Conservation (phyloP, 2,329 filamentous ascomycete species). For the Leptographium radiaticola region DNA sequence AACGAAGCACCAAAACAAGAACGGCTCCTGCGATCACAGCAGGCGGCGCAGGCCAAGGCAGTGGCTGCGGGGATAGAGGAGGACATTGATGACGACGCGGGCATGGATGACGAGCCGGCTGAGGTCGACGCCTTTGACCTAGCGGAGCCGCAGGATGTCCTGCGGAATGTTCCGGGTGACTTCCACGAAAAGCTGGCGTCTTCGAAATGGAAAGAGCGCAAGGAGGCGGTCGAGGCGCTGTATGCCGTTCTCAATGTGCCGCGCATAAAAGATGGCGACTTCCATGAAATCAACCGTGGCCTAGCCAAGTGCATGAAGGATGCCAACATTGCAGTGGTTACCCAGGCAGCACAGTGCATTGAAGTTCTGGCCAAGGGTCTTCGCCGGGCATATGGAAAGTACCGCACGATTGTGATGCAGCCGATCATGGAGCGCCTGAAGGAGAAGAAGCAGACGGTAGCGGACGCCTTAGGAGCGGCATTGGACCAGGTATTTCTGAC, state of each 20-base stretch:
- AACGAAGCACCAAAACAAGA: conserved; percentile 80
- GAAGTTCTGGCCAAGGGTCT: conserved; percentile 80
- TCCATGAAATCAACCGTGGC: conserved; percentile 67
- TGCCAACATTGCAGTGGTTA: conserved; percentile 90
- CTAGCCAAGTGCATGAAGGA: conserved; percentile 98
- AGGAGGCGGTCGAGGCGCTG: conserved; percentile 80
- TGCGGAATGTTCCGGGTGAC: conserved; percentile 67
- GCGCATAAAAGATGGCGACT: conserved; percentile 82
- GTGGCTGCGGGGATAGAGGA: conserved; percentile 46
- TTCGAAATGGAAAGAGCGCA: conserved; percentile 96
- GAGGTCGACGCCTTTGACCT: conserved; percentile 75
- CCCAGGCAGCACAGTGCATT: conserved; percentile 83
- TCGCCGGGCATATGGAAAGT: conserved; percentile 63
- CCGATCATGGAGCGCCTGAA: conserved; percentile 93
- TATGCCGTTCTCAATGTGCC: conserved; percentile 69
- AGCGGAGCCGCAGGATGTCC: conserved; percentile 76
- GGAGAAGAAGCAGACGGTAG: conserved; percentile 85
- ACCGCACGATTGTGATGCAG: conserved; percentile 66
- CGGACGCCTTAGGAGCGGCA: conserved; percentile 76
- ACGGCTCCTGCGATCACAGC: conserved; percentile 74
- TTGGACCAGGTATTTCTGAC: conserved; percentile 56
- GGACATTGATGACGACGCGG: conserved; percentile 60
- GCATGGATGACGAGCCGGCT: conserved; percentile 45
- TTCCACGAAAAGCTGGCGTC: conserved; percentile 76
- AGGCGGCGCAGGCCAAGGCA: conserved; percentile 59